Evolutionary conservation across 2,329 filamentous ascomycete species (phyloP).

Genomic region (Beauveria sp.): DNA sequence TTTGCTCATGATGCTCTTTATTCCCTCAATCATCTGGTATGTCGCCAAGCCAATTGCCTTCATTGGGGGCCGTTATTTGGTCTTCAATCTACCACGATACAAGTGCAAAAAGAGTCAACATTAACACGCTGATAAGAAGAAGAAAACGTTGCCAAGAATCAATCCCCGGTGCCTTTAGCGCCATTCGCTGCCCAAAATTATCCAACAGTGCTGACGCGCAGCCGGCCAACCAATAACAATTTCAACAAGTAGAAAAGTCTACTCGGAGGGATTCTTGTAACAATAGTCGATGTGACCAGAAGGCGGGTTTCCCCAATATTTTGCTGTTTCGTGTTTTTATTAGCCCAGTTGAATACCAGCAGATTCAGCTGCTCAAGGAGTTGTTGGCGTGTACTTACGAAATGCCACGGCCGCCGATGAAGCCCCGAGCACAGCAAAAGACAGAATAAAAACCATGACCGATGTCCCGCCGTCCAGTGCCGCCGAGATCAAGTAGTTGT

Average conservation of each 20-base stretch:
- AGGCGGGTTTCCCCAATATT: conserved; percentile 7
- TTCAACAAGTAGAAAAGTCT: neutral
- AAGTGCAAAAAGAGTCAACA: neutral
- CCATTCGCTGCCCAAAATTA: neutral
- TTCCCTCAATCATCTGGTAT: neutral
- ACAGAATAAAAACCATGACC: conserved; percentile 17
- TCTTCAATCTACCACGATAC: neutral
- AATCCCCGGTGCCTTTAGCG: too few relatives aligned
- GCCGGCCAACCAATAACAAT: too few relatives aligned
- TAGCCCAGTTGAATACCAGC: neutral
- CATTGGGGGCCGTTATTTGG: too few relatives aligned
- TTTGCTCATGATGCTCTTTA: neutral
- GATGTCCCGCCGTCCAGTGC: conserved; percentile 17
- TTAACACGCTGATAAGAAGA: neutral
- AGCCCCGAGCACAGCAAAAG: conserved; percentile 16
- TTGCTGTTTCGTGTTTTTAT: neutral
- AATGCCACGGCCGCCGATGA: conserved; percentile 1
- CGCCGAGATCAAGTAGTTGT: conserved; percentile 19
- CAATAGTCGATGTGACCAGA: conserved; percentile 8
- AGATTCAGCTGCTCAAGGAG: neutral
- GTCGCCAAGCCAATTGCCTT: neutral
- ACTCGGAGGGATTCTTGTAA: neutral
- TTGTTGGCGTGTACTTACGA: neutral
- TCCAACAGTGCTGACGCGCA: neutral
- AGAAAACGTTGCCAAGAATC: neutral